Percentiles rank a stretch among this genome's conserved stretches.
Evolutionary conservation across 1,139 yeast species (phyloP).

Genomic region (Debaryomyces sp.): DNA sequence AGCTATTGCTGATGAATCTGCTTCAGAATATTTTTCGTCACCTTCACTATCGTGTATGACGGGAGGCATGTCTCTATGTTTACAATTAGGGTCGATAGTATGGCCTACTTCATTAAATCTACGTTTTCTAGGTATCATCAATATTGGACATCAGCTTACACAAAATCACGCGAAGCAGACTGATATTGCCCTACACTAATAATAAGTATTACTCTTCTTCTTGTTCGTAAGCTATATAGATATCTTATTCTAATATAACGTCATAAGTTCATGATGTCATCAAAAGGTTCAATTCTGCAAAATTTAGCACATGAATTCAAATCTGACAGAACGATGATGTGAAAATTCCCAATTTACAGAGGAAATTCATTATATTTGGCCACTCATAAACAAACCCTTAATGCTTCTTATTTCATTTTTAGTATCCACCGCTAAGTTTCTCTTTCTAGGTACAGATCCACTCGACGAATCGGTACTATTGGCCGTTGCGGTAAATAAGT

Average conservation of each 20-base stretch:
- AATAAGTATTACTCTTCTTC: not conserved
- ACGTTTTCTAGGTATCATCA: not conserved
- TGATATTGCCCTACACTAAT: not conserved
- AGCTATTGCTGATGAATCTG: conserved; percentile 14
- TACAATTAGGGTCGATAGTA: not conserved
- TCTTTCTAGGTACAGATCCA: conserved; percentile 20
- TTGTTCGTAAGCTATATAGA: not conserved
- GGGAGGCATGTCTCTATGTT: conserved; percentile 15
- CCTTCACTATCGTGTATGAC: conserved; percentile 18
- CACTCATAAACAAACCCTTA: conserved; percentile 50
- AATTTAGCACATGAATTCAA: not conserved
- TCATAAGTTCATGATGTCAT: not conserved
- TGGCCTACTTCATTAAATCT: not conserved
- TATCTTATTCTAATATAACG: not conserved
- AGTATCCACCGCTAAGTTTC: conserved; percentile 37
- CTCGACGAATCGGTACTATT: conserved; percentile 13
- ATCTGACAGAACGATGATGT: not conserved
- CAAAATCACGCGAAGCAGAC: not conserved
- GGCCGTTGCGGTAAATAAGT: conserved; percentile 24
- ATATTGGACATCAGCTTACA: not conserved
- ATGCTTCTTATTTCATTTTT: conserved; percentile 46
- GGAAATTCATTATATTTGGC: conserved; percentile 24
- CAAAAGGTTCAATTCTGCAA: not conserved
- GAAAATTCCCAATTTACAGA: not conserved
- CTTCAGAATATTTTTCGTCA: conserved; percentile 14